Evolutionary conservation across 2,329 filamentous ascomycete species (phyloP).

Genomic region (Nectriaceae sp.): DNA sequence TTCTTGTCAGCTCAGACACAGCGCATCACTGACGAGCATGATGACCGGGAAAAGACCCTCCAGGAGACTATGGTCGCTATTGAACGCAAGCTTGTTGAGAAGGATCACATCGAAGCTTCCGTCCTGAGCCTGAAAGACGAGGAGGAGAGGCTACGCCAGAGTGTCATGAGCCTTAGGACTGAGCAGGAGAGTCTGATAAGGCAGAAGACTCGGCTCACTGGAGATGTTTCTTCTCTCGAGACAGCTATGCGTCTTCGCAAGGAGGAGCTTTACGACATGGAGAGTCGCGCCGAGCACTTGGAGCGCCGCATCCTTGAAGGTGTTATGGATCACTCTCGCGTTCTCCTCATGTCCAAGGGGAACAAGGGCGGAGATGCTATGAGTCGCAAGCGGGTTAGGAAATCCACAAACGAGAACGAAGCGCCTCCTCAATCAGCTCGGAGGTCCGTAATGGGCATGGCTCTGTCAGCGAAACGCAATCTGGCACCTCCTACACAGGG

Average conservation of each 20-base stretch:
- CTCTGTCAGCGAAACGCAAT: conserved; percentile 54
- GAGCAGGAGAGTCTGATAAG: conserved; percentile 76
- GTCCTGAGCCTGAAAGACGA: conserved; percentile 54
- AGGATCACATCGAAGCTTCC: conserved; percentile 61
- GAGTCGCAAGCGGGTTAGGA: conserved; percentile 59
- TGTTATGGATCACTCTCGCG: conserved; percentile 92
- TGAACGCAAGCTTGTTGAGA: conserved; percentile 71
- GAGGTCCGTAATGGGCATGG: conserved; percentile 51
- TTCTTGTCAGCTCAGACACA: conserved; percentile 79
- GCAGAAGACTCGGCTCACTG: conserved; percentile 78
- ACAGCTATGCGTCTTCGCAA: conserved; percentile 86
- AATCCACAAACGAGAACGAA: conserved; percentile 33
- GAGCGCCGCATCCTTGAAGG: conserved; percentile 93
- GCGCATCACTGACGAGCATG: conserved; percentile 74
- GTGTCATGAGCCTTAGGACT: conserved; percentile 58
- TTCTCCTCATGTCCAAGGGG: conserved; percentile 77
- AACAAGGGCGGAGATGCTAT: conserved; percentile 55
- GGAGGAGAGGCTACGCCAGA: conserved; percentile 54
- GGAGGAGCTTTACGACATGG: conserved; percentile 91
- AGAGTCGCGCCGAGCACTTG: conserved; percentile 80
- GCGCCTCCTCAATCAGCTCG: conserved; percentile 24
- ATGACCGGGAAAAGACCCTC: conserved; percentile 75
- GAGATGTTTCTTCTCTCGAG: conserved; percentile 87
- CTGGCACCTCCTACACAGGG: conserved; percentile 48
- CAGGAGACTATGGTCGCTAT: conserved; percentile 80